Evolutionary conservation across 345 rosid genomes (phyloP).

Genomic region (Alliaria petiolata): DNA sequence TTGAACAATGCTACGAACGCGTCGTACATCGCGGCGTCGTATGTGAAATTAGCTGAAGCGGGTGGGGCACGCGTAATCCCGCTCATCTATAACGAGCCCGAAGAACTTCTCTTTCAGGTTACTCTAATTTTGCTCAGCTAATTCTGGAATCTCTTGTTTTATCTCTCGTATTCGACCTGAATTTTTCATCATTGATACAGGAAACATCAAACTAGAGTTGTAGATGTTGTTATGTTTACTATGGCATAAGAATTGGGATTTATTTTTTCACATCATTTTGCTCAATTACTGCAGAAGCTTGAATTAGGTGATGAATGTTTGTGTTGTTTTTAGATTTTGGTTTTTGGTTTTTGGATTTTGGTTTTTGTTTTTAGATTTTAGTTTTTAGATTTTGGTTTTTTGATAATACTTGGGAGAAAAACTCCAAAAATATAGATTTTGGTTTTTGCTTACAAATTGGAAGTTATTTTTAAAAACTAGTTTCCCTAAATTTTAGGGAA

Average conservation of each 20-base stretch:
- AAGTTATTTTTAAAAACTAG: too few relatives aligned
- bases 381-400: too few relatives aligned
- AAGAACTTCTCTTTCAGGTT: slow-evolving; percentile 64
- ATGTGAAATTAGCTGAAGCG: slow-evolving; percentile 84
- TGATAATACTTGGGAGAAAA: too few relatives aligned
- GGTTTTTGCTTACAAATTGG: too few relatives aligned
- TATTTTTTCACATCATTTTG: not conserved
- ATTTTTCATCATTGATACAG: not conserved
- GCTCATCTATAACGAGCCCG: slow-evolving; percentile 70
- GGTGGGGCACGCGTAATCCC: slow-evolving; percentile 95
- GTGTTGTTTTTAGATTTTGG: too few relatives aligned
- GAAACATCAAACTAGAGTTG: not conserved
- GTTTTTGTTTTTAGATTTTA: too few relatives aligned
- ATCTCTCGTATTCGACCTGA: not conserved
- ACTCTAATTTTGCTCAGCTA: not conserved
- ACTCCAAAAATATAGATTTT: too few relatives aligned
- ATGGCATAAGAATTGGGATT: not conserved
- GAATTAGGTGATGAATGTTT: too few relatives aligned
- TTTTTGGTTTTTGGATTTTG: too few relatives aligned
- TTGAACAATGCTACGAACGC: slow-evolving; percentile 49
- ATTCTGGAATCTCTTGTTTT: not conserved
- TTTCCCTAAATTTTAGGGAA: too few relatives aligned
- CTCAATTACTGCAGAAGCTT: slow-evolving; percentile 57
- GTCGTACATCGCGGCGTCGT: slow-evolving; percentile 78
- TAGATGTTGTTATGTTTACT: not conserved